Conservation (phyloP, 768 basidiomycete species). For the Naganishia vaughanmartiniae region DNA sequence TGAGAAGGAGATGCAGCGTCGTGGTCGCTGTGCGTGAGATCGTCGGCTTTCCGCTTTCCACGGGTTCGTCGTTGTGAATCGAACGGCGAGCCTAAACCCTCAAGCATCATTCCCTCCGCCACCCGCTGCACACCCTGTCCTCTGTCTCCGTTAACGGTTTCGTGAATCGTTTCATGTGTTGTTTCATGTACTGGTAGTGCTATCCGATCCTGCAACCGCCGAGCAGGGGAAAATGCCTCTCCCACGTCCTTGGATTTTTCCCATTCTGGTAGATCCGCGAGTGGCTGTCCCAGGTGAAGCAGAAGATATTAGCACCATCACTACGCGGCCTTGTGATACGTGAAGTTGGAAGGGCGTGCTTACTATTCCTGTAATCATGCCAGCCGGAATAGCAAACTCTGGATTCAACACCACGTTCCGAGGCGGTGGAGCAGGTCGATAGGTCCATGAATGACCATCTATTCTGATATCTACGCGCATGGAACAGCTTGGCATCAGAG, state of each 20-base stretch:
- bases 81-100: background rate
- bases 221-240: slow-evolving; percentile 6
- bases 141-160: no score
- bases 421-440: background rate
- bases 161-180: no score
- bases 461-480: background rate
- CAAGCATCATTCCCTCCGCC: background rate
- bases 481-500: background rate
- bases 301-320: background rate
- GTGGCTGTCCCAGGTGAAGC: background rate
- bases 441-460: background rate
- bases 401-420: background rate
- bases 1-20: no score
- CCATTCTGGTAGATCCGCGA: slow-evolving; percentile 6
- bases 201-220: background rate
- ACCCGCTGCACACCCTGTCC: no score
- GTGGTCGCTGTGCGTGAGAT: no score
- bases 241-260: background rate
- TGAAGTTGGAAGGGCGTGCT: background rate
- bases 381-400: background rate
- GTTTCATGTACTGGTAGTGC: no score
- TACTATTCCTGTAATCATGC: slow-evolving; percentile 2
- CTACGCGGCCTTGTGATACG: no score
- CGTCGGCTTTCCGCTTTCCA: slow-evolving; percentile 3
- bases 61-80: background rate